A percentile compares a stretch with the other conserved stretches of the same genome.
These are phyloP conservation scores for Bathelium albidoporum DNA, from an alignment of 495 filamentous ascomycete genomes.

Conservation along the genomic window DNA sequence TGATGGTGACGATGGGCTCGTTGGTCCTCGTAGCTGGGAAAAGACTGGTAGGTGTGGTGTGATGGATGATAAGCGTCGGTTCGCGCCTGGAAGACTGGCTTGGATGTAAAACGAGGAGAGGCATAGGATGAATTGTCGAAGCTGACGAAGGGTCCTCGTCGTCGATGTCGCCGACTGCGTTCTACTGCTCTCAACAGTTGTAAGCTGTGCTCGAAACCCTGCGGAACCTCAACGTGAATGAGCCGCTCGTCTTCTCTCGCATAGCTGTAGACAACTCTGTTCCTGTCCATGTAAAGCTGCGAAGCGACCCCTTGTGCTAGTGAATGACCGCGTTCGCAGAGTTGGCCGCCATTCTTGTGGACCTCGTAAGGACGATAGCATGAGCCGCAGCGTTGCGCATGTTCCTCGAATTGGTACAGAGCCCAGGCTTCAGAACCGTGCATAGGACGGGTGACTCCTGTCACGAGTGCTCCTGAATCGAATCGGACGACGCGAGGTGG, in stretches of 20 bases:
- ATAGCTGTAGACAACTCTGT: slow-evolving; percentile 28
- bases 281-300: slow-evolving; percentile 24
- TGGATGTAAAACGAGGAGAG: slow-evolving; percentile 13
- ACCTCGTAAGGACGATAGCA: slow-evolving; percentile 29
- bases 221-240: slow-evolving; percentile 29
- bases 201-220: slow-evolving; percentile 23
- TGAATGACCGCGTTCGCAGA: slow-evolving; percentile 27
- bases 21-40: background rate
- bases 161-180: slow-evolving; percentile 19
- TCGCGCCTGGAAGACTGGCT: background rate
- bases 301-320: slow-evolving; percentile 28
- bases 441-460: slow-evolving; percentile 21
- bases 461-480: slow-evolving; percentile 17
- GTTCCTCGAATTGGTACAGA: slow-evolving; percentile 30
- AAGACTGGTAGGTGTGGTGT: background rate
- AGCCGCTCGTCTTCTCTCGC: slow-evolving; percentile 23
- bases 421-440: slow-evolving; percentile 27
- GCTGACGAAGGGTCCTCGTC: slow-evolving; percentile 25
- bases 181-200: slow-evolving; percentile 28
- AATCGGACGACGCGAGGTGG: background rate
- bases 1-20: background rate
- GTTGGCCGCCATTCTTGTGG: slow-evolving; percentile 19
- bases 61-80: background rate
- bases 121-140: slow-evolving; percentile 25
- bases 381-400: slow-evolving; percentile 25